Percentiles rank a stretch among this genome's conserved stretches.
Conservation (phyloP, 371 early-diverging fungal species). For the Actinomortierella ambigua region DNA sequence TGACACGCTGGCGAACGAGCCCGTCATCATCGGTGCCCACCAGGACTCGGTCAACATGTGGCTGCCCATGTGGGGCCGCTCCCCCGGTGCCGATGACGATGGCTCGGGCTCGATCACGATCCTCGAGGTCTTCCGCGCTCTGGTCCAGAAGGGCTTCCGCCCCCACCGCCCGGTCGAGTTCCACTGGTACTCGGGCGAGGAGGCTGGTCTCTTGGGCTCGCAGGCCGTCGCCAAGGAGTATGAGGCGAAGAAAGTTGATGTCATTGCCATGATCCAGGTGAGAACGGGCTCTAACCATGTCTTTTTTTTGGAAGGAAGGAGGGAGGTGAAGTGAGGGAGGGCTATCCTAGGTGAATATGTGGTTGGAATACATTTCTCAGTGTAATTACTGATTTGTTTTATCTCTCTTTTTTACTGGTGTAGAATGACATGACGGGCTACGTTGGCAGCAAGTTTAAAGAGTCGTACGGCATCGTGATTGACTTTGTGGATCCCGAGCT, state of each 20-base stretch:
- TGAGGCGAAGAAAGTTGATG: conserved; percentile 54
- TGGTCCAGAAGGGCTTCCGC: conserved; percentile 70
- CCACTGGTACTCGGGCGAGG: conserved; percentile 95
- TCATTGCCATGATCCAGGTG: conserved; percentile 79
- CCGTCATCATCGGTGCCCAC: conserved; percentile 89
- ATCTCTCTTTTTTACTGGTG: background rate
- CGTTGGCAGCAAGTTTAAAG: conserved; percentile 55
- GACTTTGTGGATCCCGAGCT: conserved; percentile 80
- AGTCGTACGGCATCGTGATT: conserved; percentile 81
- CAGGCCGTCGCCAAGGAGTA: conserved; percentile 83
- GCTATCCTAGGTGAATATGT: too few relatives aligned
- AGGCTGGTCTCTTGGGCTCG: conserved; percentile 89
- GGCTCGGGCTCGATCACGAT: conserved; percentile 91
- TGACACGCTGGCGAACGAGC: conserved; percentile 55
- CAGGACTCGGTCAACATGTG: conserved; percentile 90
- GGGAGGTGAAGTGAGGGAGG: too few relatives aligned
- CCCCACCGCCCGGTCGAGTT: conserved; percentile 90
- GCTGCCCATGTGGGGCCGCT: conserved; percentile 76
- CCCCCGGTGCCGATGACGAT: conserved; percentile 78
- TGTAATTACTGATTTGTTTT: background rate
- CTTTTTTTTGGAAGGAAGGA: background rate
- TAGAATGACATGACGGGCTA: conserved; percentile 85
- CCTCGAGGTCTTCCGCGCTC: conserved; percentile 81
- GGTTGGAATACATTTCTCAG: background rate
- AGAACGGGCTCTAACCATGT: background rate